Percentiles rank a stretch among this genome's conserved stretches.
phyloP scores from a whole-genome alignment of 805 yeast species.

The Saccharomycopsis synnaedendra region DNA sequence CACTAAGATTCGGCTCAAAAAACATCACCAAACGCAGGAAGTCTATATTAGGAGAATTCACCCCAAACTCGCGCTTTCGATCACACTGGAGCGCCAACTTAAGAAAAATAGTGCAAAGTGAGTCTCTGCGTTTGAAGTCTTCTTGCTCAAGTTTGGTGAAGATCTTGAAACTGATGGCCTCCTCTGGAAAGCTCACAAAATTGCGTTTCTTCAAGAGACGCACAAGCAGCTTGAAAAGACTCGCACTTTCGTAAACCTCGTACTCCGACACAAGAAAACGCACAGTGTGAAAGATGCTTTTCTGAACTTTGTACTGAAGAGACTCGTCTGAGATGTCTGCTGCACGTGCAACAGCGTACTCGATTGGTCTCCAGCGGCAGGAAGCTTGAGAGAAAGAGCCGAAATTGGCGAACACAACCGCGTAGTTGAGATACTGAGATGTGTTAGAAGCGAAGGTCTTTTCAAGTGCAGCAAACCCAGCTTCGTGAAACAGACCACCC shows the following conservation, averaged over 20 bases:
- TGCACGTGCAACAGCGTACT: too few relatives aligned
- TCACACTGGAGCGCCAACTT: slow-evolving; percentile 8
- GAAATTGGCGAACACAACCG: too few relatives aligned
- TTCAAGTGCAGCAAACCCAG: too few relatives aligned
- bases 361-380: too few relatives aligned
- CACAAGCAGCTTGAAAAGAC: slow-evolving; percentile 10
- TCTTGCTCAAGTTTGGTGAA: slow-evolving; percentile 1
- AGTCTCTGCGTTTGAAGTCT: slow-evolving; percentile 4
- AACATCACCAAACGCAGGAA: slow-evolving; percentile 10
- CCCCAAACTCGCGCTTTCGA: not conserved
- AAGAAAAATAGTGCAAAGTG: slow-evolving; percentile 10
- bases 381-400: too few relatives aligned
- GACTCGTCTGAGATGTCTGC: too few relatives aligned
- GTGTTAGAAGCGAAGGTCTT: too few relatives aligned
- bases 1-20: slow-evolving; percentile 14
- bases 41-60: not conserved
- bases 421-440: too few relatives aligned
- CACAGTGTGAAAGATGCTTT: slow-evolving; percentile 2
- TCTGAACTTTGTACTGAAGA: too few relatives aligned
- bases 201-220: slow-evolving; percentile 13
- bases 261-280: not conserved
- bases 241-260: slow-evolving; percentile 3
- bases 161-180: slow-evolving; percentile 4
- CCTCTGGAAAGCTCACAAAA: slow-evolving; percentile 12
- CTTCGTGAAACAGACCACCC: too few relatives aligned